Base-by-base conservation (phyloP, 2,329 filamentous ascomycete species). In the Aureobasidium zeae region DNA sequence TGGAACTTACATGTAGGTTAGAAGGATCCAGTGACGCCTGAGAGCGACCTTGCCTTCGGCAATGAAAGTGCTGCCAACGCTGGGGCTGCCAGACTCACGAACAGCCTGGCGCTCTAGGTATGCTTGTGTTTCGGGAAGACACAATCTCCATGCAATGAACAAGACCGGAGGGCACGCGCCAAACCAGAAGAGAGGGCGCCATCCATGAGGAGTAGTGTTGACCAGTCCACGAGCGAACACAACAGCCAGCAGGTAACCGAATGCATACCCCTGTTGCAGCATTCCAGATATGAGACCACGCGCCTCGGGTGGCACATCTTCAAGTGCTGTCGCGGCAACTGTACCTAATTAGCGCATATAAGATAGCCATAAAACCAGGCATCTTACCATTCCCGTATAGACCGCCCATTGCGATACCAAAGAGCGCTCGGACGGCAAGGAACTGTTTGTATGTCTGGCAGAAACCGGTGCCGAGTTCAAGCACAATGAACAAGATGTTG, bases 151-250 rank as follows among this genome's bases (percentile, higher is more conserved):
- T 44, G 79, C 54, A 56, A 91, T 91, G 62, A 91, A 81, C 31
- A 91, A 58, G 3, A 85, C 71, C 0, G 86, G 86, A 0, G 83
- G 83, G 28, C 79, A 74, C 4, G 86, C 83, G n/a, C 79, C 85
- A 59, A 93, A 91, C 86, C 86, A 93, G 67, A 79, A 93, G 0
- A 91, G 68, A 0, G 85, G 83, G 5, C 86, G 73, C 86, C 86
- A 93, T 38, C 72, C 77, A 56, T 91, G 79, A 1, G 76, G 60
- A 1, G 84, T 87, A 1, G 83, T 88, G 59, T 81, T 67, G 33
- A 86, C 74, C 10, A 88, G 71, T 5, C 70, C 83, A 29, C 63
- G 54, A n/a, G 63, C 65, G 53, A 77, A 76, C 8, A 72, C 71
- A 1, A 72, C 71, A 0, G 73, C 73, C 2, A 77, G 64, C 11